Conservation (phyloP, 805 yeast genomes). For the Komagataella phaffii region DNA sequence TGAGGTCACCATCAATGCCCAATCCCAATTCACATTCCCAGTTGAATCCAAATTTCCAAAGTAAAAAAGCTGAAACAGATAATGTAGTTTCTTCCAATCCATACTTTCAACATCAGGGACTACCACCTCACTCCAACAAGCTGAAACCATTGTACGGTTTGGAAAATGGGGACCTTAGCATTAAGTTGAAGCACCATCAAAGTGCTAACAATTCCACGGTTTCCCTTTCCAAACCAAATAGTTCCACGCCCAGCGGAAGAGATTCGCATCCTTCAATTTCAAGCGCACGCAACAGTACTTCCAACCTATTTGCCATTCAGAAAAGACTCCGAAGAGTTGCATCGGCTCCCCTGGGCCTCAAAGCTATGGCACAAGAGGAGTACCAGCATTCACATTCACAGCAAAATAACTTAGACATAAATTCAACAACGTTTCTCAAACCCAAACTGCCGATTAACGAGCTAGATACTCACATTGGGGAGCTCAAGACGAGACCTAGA, state of each 20-base stretch:
- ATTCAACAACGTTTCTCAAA: neutral
- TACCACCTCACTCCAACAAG: constrained; percentile 31
- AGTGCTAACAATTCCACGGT: constrained; percentile 16
- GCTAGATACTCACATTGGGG: constrained; percentile 22
- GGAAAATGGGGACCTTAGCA: constrained; percentile 8
- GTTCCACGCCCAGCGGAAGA: neutral
- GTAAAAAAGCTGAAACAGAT: neutral
- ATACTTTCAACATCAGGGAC: constrained; percentile 45
- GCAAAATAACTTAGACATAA: neutral
- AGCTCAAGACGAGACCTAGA: constrained; percentile 22
- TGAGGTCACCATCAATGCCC: neutral
- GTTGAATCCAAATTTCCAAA: neutral
- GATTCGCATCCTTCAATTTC: neutral
- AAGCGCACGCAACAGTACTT: constrained; percentile 7
- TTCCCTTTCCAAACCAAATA: constrained; percentile 2
- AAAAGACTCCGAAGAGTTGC: constrained; percentile 59
- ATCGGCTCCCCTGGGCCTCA: constrained; percentile 63
- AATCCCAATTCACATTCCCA: neutral
- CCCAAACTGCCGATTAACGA: constrained; percentile 6
- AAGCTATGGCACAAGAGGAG: constrained; percentile 15
- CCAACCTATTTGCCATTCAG: constrained; percentile 12
- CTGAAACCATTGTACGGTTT: neutral
- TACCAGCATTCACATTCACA: constrained; percentile 3
- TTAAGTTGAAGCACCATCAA: constrained; percentile 17
- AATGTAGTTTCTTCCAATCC: constrained; percentile 21